Base-by-base conservation (phyloP, 768 basidiomycete genomes). In the Tylopilus sp. region DNA sequence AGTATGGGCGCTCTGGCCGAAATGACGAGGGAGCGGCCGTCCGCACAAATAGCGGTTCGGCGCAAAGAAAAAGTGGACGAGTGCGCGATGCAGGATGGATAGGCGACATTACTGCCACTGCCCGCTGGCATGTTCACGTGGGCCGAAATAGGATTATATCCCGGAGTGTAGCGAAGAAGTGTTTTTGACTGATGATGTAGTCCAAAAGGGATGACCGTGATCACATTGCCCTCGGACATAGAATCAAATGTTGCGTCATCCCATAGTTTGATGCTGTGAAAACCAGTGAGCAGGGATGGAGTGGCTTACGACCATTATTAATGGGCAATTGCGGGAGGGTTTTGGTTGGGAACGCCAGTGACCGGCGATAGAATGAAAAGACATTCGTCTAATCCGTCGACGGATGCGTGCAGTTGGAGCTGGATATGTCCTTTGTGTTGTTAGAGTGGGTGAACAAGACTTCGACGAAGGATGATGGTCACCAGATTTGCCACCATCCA, bases 1-100 rank as follows among this genome's bases (percentile, higher is more conserved):
- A 64, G 52, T 36, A 63, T 63, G 63, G 52, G 62, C 57, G 62
- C 39, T 55, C 53, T 38, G 40, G 7, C 12, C 6, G 31, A n/a
- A 17, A 47, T 40, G 39, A 48, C 31, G 26, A n/a, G 13, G n/a
- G n/a, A 47, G 31, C 46, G 36, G 48, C 47, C 47, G 44, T 35
- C 44, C 52, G 52, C 50, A 47, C 13, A 49, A 56, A 45, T 41
- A 20, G 56, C 56, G 40, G 31, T n/a, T 20, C 39, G 40, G 44
- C 39, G 41, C 53, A 40, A 22, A 41, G 17, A 33, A 35, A 47
- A 30, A 28, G 35, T 45, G 36, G 48, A 48, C 52, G 26, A 6
- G 10, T 6, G 26, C 36, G 36, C 21, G 28, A 43, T 43, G n/a
- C 15, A 26, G 3, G 21, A n/a, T n/a, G n/a, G 42, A 44, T 43